Conservation (phyloP, 148 eudicot species). For the Rhododendron vialii region DNA sequence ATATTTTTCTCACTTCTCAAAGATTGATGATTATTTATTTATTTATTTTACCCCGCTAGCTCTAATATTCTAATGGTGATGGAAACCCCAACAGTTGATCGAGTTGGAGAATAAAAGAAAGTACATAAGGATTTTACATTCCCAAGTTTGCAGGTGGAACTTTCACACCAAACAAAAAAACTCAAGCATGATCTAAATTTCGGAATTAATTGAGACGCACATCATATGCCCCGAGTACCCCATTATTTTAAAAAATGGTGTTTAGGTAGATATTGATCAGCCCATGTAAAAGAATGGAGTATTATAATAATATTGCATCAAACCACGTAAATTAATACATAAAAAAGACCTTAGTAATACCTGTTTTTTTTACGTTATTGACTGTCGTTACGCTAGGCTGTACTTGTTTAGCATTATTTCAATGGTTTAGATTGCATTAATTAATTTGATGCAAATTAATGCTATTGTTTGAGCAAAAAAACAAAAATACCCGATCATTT, state of each 20-base stretch:
- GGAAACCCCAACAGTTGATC: no score
- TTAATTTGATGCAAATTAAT: background rate
- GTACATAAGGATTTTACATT: background rate
- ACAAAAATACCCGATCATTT: background rate
- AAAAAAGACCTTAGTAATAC: background rate
- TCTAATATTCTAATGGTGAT: background rate
- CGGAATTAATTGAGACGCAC: no score
- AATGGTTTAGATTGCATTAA: background rate
- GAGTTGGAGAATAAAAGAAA: no score
- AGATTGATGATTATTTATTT: no score
- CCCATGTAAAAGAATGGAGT: background rate
- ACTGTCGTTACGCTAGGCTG: background rate
- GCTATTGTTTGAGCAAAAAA: background rate
- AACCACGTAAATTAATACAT: background rate
- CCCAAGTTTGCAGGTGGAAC: background rate
- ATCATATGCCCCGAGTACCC: background rate
- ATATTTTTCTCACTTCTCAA: no score
- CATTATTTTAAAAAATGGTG: background rate
- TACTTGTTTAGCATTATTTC: background rate
- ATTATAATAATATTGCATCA: background rate
- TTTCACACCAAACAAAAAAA: background rate
- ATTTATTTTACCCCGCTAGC: background rate
- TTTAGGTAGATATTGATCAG: background rate
- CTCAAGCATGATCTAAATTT: background rate
- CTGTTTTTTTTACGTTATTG: background rate